phyloP scores from a whole-genome alignment of 257 asterid species.

The Pogostemon cablin region DNA sequence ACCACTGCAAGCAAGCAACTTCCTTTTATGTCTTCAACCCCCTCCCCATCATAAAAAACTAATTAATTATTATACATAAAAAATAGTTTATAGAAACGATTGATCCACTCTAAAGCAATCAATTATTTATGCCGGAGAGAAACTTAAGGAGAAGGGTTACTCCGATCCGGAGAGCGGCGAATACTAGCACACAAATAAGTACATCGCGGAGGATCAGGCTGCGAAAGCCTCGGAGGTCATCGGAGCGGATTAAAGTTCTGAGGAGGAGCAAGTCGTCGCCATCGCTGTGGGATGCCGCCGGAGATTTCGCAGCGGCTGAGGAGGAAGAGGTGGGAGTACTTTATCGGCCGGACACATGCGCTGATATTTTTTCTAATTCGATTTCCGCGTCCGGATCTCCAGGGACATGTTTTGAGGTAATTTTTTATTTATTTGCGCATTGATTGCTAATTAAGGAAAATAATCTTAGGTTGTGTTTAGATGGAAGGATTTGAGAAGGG shows the following conservation, averaged over 20 bases:
- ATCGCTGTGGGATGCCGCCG: constrained; percentile 31
- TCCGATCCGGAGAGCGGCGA: constrained; percentile 42
- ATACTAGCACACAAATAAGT: too few relatives aligned
- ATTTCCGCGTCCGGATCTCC: constrained; percentile 38
- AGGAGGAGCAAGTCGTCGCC: constrained; percentile 64
- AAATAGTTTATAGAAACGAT: too few relatives aligned
- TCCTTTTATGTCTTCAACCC: neutral
- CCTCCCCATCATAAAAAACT: neutral
- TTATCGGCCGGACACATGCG: constrained; percentile 53
- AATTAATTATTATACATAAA: neutral
- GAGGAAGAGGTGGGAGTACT: constrained; percentile 43
- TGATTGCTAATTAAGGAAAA: too few relatives aligned
- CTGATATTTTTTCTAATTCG: constrained; percentile 49
- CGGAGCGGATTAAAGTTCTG: constrained; percentile 31
- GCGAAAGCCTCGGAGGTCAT: constrained; percentile 29
- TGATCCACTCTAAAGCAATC: neutral
- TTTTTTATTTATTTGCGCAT: neutral
- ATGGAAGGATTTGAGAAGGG: too few relatives aligned
- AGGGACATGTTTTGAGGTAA: constrained; percentile 37
- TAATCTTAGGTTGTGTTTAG: too few relatives aligned
- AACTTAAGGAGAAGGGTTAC: constrained; percentile 43
- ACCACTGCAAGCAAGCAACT: constrained; percentile 26
- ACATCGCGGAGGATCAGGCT: constrained; percentile 27
- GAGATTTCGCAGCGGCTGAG: constrained; percentile 21
- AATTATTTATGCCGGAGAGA: constrained; percentile 47